Conservation (phyloP, 345 rosid genomes). For the Heritiera littoralis region DNA sequence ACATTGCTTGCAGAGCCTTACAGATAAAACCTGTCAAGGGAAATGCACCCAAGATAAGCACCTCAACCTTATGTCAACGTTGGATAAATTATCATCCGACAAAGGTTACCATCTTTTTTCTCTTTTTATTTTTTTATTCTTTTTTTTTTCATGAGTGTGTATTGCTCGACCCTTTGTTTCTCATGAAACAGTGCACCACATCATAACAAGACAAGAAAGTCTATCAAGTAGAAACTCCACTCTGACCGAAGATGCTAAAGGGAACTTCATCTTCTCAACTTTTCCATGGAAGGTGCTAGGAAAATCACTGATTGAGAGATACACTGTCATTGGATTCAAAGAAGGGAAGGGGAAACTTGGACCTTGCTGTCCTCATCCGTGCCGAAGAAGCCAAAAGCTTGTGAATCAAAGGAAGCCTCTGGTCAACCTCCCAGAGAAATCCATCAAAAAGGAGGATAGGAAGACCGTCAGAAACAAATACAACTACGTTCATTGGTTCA, state of each 20-base stretch:
- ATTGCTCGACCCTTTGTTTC: background rate
- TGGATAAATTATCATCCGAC: constrained; percentile 16
- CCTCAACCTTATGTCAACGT: constrained; percentile 17
- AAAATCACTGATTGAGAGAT: constrained; percentile 25
- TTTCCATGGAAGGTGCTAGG: constrained; percentile 20
- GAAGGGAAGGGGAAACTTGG: constrained; percentile 16
- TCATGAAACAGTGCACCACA: constrained; percentile 22
- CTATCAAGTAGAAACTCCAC: constrained; percentile 20
- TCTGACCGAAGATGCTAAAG: constrained; percentile 5
- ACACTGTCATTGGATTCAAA: constrained; percentile 16
- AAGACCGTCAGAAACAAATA: background rate
- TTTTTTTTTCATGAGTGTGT: background rate
- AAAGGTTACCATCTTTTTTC: constrained; percentile 16
- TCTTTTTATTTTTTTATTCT: background rate
- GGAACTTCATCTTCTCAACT: constrained; percentile 17
- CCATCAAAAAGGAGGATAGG: background rate
- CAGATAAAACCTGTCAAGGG: constrained; percentile 2
- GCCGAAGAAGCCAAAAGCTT: constrained; percentile 18
- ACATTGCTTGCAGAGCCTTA: constrained; percentile 3
- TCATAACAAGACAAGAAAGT: constrained; percentile 16
- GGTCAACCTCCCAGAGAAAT: constrained; percentile 7
- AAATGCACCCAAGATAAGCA: constrained; percentile 24
- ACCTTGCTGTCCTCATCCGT: constrained; percentile 12
- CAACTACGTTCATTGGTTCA: constrained; percentile 15
- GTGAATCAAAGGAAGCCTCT: constrained; percentile 27